These are phyloP conservation scores for Amanita rimosa DNA, from an alignment of 768 basidiomycete species.

Conservation along the genomic window DNA sequence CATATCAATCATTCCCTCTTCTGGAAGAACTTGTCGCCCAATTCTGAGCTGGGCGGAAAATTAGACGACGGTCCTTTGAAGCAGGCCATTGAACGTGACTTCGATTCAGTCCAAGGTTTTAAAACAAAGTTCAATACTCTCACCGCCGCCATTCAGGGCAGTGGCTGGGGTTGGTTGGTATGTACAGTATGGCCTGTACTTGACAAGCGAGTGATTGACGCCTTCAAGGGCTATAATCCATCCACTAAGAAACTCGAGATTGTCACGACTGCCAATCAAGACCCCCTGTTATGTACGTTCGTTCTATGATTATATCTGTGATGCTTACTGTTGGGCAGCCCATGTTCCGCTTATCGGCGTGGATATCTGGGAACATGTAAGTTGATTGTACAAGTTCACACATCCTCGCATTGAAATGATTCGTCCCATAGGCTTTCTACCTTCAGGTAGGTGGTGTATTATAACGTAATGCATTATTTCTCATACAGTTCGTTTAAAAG, in stretches of 20 bases:
- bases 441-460: conserved; percentile 28
- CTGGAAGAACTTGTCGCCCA: conserved; percentile 94
- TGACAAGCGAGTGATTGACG: neutral
- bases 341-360: conserved; percentile 90
- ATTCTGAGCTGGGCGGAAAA: conserved; percentile 47
- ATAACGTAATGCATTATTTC: conserved; percentile 3
- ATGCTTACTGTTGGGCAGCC: conserved; percentile 26
- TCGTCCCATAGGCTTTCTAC: conserved; percentile 52
- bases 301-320: neutral
- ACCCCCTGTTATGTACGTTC: conserved; percentile 50
- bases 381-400: conserved; percentile 19
- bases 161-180: conserved; percentile 98
- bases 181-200: conserved; percentile 11
- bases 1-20: conserved; percentile 95
- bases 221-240: conserved; percentile 54
- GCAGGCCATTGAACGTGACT: conserved; percentile 65
- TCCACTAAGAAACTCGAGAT: conserved; percentile 70
- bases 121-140: conserved; percentile 80
- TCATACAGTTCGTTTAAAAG: conserved; percentile 22
- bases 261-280: conserved; percentile 92
- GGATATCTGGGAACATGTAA: conserved; percentile 93
- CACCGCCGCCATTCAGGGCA: conserved; percentile 91
- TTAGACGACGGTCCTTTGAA: conserved; percentile 60
- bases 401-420: conserved; percentile 5
- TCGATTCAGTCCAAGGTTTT: conserved; percentile 79